Evolutionary conservation across 495 filamentous ascomycete species (phyloP), one percentile per base, ranked within the genome.

Genomic region (Penicilliopsis zonata): DNA sequence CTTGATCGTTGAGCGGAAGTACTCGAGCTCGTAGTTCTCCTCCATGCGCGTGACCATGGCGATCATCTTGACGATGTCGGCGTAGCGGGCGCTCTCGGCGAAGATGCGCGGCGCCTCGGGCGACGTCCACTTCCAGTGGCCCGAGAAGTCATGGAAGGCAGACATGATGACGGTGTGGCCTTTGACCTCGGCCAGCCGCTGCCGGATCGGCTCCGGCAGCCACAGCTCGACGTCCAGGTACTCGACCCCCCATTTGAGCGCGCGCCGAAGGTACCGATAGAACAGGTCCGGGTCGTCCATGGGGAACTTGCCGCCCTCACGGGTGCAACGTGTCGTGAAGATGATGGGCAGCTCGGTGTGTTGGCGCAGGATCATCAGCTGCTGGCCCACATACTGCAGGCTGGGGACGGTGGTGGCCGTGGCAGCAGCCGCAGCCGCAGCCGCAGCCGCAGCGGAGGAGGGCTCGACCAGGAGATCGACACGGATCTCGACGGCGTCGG

Each of bases 11-110:
- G 80, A 83, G 7, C 83, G 75, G 60, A 90, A 90, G 52, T 84
- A 86, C 53, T 90, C 83, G 6, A 90, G 65, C 56, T 86, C 80
- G 46, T 86, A 87, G 52, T 87, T 87, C 36, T 83, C 82, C 41
- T 84, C 78, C 49, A 78, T 74, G 12, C 77, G 74, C 39, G 69
- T 73, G 40, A 82, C 79, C 52, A 86, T 76, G 12, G 80, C 75
- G 44, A 87, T 86, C 81, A 90, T 87, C 58, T 87, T 90, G 27
- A 87, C 75, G 22, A 86, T 82, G 50, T 87, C 82, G 13, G 78
- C 80, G 44, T 86, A 85, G 34, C 74, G 72, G 26, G 72, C 65
- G 10, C 75, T 82, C 35, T 80, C 65, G 9, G 65, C 57, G 47
- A 82, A 90, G 5, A 86, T 67, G 13, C 63, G 55, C 52, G 79